These are phyloP conservation scores for Monascus purpureus DNA, from an alignment of 495 filamentous ascomycete genomes.

Conservation along the genomic window DNA sequence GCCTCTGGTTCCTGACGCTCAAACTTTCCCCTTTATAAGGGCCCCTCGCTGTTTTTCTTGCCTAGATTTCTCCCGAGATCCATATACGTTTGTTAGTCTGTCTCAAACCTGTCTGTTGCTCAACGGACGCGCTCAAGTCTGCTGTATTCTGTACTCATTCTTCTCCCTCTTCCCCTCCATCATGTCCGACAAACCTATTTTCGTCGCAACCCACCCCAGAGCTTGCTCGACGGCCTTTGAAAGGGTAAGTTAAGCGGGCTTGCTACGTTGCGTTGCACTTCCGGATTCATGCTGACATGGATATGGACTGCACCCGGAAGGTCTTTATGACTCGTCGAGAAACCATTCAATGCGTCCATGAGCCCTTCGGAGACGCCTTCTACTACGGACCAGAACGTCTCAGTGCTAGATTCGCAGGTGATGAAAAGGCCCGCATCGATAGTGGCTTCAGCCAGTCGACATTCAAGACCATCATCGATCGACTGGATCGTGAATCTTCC, in stretches of 20 bases:
- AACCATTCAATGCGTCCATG: slow-evolving; percentile 70
- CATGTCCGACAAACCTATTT: slow-evolving; percentile 74
- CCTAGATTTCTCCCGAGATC: no score
- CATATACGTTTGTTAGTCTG: no score
- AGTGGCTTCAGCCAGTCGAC: slow-evolving; percentile 68
- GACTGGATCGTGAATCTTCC: slow-evolving; percentile 48
- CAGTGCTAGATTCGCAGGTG: slow-evolving; percentile 56
- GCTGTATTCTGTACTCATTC: no score
- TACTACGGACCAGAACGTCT: slow-evolving; percentile 89
- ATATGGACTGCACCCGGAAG: no score
- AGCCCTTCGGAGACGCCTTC: slow-evolving; percentile 93
- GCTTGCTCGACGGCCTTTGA: slow-evolving; percentile 95
- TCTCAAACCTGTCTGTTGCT: no score
- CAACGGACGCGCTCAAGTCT: no score
- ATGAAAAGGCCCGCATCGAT: slow-evolving; percentile 50
- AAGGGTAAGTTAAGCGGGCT: slow-evolving; percentile 63
- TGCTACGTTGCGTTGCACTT: no score
- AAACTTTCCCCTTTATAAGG: no score
- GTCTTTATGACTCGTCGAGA: slow-evolving; percentile 91
- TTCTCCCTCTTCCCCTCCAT: neutral
- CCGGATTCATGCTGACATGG: slow-evolving; percentile 3
- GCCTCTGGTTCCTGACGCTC: no score
- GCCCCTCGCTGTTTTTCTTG: no score
- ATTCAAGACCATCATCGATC: slow-evolving; percentile 60
- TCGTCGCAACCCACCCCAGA: slow-evolving; percentile 83